Percentiles rank a stretch among this genome's conserved stretches.
Conservation (phyloP, 305 asterid species). For the Rubia tinctorum region DNA sequence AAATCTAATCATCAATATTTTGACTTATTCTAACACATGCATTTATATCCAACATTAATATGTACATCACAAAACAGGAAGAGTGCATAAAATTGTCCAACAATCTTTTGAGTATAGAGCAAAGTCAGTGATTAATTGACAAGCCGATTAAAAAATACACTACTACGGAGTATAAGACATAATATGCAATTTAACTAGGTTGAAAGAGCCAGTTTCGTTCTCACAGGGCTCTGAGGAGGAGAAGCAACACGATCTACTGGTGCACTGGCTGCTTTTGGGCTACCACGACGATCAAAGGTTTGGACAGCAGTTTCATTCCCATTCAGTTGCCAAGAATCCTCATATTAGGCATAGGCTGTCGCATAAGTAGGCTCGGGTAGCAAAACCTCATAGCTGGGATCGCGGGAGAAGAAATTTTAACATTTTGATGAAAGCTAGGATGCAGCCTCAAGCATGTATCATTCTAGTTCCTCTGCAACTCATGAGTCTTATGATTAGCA, state of each 20-base stretch:
- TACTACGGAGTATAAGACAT: no score
- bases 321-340: constrained; percentile 58
- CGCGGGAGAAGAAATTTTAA: constrained; percentile 37
- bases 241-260: constrained; percentile 26
- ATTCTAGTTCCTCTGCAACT: constrained; percentile 73
- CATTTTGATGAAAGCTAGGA: constrained; percentile 59
- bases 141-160: no score
- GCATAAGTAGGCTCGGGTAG: constrained; percentile 51
- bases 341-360: constrained; percentile 40
- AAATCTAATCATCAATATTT: no score
- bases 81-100: no score
- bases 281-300: constrained; percentile 19
- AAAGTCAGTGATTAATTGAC: no score
- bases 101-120: no score
- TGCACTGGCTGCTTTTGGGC: constrained; percentile 12
- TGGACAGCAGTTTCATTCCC: constrained; percentile 26
- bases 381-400: constrained; percentile 39
- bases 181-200: no score
- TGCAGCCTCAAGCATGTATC: constrained; percentile 77
- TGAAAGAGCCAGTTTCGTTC: constrained; percentile 84
- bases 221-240: constrained; percentile 67
- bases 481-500: constrained; percentile 58
- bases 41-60: no score
- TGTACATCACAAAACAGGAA: no score
- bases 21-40: no score